phyloP scores from a whole-genome alignment of 345 rosid genomes.

The Erucastrum elatum region DNA sequence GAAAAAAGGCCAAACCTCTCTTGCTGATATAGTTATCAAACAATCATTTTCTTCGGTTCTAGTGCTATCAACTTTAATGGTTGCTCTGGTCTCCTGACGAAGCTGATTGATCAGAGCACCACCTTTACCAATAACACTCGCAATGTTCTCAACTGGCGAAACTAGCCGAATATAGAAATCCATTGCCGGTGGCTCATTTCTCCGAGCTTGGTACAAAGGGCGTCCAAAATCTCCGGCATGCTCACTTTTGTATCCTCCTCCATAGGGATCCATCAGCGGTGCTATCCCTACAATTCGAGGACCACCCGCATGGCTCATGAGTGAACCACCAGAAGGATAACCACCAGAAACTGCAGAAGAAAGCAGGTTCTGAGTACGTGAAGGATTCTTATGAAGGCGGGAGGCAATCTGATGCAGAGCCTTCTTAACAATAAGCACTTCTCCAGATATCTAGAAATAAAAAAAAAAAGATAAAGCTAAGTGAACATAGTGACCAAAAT shows the following conservation, averaged over 20 bases:
- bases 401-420: conserved; percentile 78
- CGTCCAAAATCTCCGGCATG: conserved; percentile 74
- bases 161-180: conserved; percentile 82
- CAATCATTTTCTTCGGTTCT: conserved; percentile 86
- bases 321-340: conserved; percentile 59
- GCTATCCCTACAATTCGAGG: conserved; percentile 78
- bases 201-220: conserved; percentile 71
- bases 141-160: conserved; percentile 79
- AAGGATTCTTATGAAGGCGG: conserved; percentile 90
- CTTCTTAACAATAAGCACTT: conserved; percentile 73
- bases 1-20: conserved; percentile 63
- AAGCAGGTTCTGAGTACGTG: conserved; percentile 79
- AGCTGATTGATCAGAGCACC: conserved; percentile 89
- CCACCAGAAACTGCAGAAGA: conserved; percentile 60
- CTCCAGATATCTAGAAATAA: conserved; percentile 80
- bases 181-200: conserved; percentile 70
- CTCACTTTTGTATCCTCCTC: conserved; percentile 82
- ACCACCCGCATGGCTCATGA: conserved; percentile 59
- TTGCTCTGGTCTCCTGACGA: conserved; percentile 86
- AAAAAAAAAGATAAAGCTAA: background rate
- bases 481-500: background rate
- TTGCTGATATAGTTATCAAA: conserved; percentile 76
- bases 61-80: conserved; percentile 87
- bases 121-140: conserved; percentile 95
- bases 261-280: conserved; percentile 70